Base-by-base conservation (phyloP, 2,329 filamentous ascomycete species). In the Laburnicola sp. region DNA sequence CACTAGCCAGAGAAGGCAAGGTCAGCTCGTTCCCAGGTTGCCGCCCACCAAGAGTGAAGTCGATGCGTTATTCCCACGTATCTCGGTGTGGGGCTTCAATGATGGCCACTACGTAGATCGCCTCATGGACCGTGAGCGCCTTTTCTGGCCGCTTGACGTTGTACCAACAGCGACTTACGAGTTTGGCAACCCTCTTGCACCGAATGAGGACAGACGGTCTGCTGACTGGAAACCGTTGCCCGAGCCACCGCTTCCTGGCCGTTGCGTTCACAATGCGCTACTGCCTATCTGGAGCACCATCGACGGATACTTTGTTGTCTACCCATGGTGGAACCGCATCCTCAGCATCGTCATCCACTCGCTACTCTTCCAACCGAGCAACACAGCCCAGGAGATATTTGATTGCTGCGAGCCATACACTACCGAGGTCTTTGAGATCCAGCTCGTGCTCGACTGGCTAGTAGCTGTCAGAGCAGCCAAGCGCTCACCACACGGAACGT, bases 281-380 rank as follows among this genome's bases (percentile, higher is more conserved):
- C 66, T 89, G 3, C 88, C 88, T 0, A 80, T 89, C 45, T 92
- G 88, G 88, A 81, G 84, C 45, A 86, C 87, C 66, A 84, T 91
- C 53, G 83, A 87, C 53, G 85, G 82, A 6, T 74, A 80, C 4
- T 62, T 82, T 0, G 80, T 89, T 53, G 69, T 58, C 11, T 70
- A 68, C n/a, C 71, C 75, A 0, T 79, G 85, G 48, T 91, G 88
- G 86, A 79, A 81, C 47, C 80, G 84, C 56, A 78, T 87, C 8
- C 68, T 90, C 3, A 80, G 82, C 3, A 80, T 84, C 4, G 78
- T 89, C 2, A 75, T 85, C 30, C 84, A 88, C 54, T 75, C 82
- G 27, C 71, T 88, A 30, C 83, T 86, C 1, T 84, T 82, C 16
- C 78, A 86, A 50, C 82, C 86, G 0, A 81, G 84, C 0, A 75